Evolutionary conservation across 345 rosid genomes (phyloP).

Genomic region (Draba incana): DNA sequence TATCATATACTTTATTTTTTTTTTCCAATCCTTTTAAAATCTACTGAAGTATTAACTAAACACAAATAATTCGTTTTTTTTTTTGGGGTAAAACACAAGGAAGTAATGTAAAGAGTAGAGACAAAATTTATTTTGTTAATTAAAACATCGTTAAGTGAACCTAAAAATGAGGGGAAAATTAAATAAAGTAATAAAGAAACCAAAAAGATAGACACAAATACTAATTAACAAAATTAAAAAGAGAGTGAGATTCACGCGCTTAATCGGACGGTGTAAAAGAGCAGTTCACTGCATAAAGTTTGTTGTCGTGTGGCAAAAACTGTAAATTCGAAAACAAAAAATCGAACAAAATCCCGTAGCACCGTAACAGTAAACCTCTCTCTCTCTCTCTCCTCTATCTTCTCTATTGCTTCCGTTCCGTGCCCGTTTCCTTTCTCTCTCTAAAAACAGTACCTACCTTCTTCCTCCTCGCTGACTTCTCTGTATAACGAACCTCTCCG

Average conservation of each 20-base stretch:
- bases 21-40: background rate
- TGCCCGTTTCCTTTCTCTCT: conserved; percentile 28
- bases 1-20: background rate
- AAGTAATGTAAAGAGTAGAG: background rate
- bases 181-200: background rate
- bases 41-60: background rate
- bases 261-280: conserved; percentile 21
- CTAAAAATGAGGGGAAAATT: background rate
- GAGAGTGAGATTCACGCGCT: conserved; percentile 29
- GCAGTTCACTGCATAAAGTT: conserved; percentile 5
- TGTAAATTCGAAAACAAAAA: conserved; percentile 2
- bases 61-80: no score
- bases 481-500: conserved; percentile 33
- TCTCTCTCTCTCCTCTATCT: conserved; percentile 4
- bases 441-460: conserved; percentile 21
- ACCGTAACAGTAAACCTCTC: conserved; percentile 39
- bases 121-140: background rate
- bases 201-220: background rate
- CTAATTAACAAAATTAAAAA: background rate
- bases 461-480: conserved; percentile 26
- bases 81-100: background rate
- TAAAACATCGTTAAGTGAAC: conserved; percentile 19
- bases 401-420: conserved; percentile 25
- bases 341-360: conserved; percentile 33
- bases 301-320: conserved; percentile 36